Percentiles rank a stretch among this genome's conserved stretches.
Conservation (phyloP, 495 filamentous ascomycete genomes). For the Recurvomyces mirabilis region DNA sequence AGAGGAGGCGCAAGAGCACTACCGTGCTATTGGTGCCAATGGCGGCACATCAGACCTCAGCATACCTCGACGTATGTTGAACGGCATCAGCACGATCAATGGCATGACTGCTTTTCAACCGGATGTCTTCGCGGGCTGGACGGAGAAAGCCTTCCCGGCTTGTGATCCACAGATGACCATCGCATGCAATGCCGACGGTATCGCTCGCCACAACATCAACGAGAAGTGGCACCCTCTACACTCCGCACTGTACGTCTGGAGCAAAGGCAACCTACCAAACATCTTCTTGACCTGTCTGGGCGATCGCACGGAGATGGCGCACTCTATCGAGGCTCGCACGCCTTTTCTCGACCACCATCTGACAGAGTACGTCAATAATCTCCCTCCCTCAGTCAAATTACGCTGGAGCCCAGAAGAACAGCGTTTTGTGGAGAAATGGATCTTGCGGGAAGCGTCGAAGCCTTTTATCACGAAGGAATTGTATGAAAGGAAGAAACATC, state of each 20-base stretch:
- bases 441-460: slow-evolving; percentile 38
- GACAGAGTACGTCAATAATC: slow-evolving; percentile 37
- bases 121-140: slow-evolving; percentile 20
- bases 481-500: slow-evolving; percentile 37
- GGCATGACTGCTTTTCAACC: slow-evolving; percentile 34
- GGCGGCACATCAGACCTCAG: slow-evolving; percentile 23
- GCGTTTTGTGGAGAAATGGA: slow-evolving; percentile 37
- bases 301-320: slow-evolving; percentile 43
- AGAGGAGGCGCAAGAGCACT: slow-evolving; percentile 10
- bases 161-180: slow-evolving; percentile 16
- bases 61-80: slow-evolving; percentile 31
- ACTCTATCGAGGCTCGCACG: slow-evolving; percentile 37
- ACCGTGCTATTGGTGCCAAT: slow-evolving; percentile 16
- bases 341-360: slow-evolving; percentile 44
- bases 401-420: slow-evolving; percentile 22
- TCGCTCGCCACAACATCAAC: slow-evolving; percentile 26
- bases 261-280: slow-evolving; percentile 33
- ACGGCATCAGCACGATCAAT: slow-evolving; percentile 34
- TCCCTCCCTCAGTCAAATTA: slow-evolving; percentile 40
- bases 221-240: slow-evolving; percentile 41
- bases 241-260: slow-evolving; percentile 36
- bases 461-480: slow-evolving; percentile 43
- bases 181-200: slow-evolving; percentile 21
- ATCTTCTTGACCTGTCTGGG: slow-evolving; percentile 36
- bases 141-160: slow-evolving; percentile 1